Base-by-base conservation (phyloP, 1,284 basidiomycete species). In the Laetiporus sulphureus region DNA sequence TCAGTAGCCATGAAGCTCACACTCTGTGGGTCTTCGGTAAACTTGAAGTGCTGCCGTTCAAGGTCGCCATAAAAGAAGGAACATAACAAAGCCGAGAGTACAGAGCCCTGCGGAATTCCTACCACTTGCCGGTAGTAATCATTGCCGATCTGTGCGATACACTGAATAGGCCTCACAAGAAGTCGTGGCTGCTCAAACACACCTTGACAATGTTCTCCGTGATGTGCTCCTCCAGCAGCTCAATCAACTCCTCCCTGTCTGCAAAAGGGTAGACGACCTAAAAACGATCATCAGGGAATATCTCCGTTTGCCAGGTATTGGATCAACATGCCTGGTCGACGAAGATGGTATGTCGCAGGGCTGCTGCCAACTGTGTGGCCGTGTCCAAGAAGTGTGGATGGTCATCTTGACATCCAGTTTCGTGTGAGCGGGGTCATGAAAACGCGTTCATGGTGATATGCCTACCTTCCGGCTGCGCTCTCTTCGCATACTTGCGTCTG, bases 41-140 rank as follows among this genome's bases (percentile, higher is more conserved):
- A 89, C 3, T 61, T 54, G n/a, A 84, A 69, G 46, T 77, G 68
- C 5, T 62, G 67, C 20, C 66, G 71, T 62, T 98, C 96, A 51
- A 99, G 71, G 54, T 94, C 83, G 1, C 91, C 93, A 49, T 98
- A 98, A 62, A 93, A 96, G 62, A 93, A 87, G 1, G 87, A 87
- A 58, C 96, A 99, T 1, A 99, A 66, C 22, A 98, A 58, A 1
- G 88, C 80, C 4, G 92, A 96, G 21, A 99, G 65, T 20, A 91
- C 79, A 0, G 93, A 97, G 12, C 96, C 96, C 61, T 99, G 96
- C 0, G 96, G 93, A 22, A 99, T 98, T 0, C 96, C 96, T 10
- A 90, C 76, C 6, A 75, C 75, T 62, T 99, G 96, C 2, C 86
- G 78, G 58, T 86, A 94, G 58, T 88, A 88, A 31, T 76, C 65